Conservation (phyloP, 2,329 filamentous ascomycete species). For the Stylonectria norvegica region DNA sequence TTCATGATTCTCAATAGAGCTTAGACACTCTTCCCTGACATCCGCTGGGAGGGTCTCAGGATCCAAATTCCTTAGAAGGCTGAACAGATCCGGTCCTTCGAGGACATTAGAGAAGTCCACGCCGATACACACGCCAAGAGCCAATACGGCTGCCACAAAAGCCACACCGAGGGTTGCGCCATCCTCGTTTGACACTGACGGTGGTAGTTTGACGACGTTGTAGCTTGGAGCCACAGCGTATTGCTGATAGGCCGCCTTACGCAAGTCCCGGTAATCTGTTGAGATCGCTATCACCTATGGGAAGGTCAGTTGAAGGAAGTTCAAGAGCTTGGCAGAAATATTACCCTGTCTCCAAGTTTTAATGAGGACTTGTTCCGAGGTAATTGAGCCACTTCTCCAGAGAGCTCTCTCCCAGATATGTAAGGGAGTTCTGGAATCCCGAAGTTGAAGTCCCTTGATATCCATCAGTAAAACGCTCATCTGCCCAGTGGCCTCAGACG, state of each 20-base stretch:
- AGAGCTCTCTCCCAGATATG: conserved; percentile 63
- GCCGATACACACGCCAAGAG: conserved; percentile 64
- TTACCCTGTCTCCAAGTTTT: conserved; percentile 50
- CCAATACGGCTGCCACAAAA: conserved; percentile 62
- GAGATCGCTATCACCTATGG: conserved; percentile 53
- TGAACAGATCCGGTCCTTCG: conserved; percentile 55
- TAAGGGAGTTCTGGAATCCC: conserved; percentile 63
- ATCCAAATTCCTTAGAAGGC: conserved; percentile 44
- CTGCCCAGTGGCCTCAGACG: neutral
- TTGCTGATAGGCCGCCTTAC: conserved; percentile 66
- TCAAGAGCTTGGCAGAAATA: neutral
- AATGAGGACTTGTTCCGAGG: conserved; percentile 41
- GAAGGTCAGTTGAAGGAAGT: neutral
- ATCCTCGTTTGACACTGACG: conserved; percentile 44
- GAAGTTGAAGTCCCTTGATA: conserved; percentile 60
- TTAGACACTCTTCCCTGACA: conserved; percentile 57
- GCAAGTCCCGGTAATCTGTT: conserved; percentile 66
- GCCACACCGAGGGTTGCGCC: conserved; percentile 63
- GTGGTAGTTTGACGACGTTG: conserved; percentile 59
- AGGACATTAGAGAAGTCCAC: conserved; percentile 52
- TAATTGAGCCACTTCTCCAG: conserved; percentile 55
- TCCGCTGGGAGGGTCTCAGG: conserved; percentile 52
- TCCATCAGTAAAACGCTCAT: neutral
- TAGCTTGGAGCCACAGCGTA: conserved; percentile 62
- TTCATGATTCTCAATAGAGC: conserved; percentile 46